Evolutionary conservation across 805 yeast genomes (phyloP).

Genomic region (Komagataella kurtzmanii): DNA sequence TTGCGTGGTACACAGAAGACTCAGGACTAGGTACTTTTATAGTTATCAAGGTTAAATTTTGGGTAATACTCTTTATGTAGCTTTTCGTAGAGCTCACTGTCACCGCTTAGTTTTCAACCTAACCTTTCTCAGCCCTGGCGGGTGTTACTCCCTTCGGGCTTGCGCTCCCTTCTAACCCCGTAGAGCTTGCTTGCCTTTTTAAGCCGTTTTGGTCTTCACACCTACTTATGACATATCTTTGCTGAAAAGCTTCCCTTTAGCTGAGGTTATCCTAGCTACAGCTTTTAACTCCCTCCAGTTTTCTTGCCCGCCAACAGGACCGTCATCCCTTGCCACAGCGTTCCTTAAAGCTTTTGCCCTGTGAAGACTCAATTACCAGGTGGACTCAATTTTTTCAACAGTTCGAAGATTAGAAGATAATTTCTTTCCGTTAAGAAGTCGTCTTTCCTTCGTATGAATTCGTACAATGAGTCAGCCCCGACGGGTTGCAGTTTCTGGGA

Average conservation of each 20-base stretch:
- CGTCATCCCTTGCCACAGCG: neutral
- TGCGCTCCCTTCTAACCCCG: too few species aligned
- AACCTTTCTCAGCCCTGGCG: neutral
- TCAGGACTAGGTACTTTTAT: conserved; percentile 9
- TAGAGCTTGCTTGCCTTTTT: too few species aligned
- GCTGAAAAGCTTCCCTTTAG: neutral
- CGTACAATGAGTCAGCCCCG: neutral
- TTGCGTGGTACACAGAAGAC: conserved; percentile 95
- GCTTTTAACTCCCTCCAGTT: neutral
- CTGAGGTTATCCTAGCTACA: neutral
- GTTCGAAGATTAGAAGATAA: neutral
- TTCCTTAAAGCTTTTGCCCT: neutral
- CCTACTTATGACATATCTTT: neutral
- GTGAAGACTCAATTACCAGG: neutral
- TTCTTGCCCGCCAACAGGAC: neutral
- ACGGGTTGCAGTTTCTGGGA: conserved; percentile 2
- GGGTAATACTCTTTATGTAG: neutral
- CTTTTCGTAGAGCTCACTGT: neutral
- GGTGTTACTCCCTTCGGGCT: too few species aligned
- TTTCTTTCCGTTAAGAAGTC: neutral
- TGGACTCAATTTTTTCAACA: neutral
- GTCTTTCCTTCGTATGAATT: neutral
- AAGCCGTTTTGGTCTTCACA: too few species aligned
- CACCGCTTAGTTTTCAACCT: neutral
- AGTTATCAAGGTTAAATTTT: conserved; percentile 1